Conservation (phyloP, 2,329 filamentous ascomycete genomes). For the Fusarium hainanense region DNA sequence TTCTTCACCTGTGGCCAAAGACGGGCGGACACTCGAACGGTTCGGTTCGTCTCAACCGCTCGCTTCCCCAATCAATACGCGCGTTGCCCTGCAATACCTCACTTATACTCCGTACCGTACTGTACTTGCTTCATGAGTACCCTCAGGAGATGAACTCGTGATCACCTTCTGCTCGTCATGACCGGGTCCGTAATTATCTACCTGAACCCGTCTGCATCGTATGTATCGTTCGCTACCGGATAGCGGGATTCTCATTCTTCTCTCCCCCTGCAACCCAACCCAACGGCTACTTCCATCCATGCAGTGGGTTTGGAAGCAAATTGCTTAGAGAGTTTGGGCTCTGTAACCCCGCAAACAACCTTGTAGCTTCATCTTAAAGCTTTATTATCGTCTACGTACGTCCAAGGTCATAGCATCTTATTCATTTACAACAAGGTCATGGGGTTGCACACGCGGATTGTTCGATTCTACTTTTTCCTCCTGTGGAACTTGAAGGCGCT, state of each 20-base stretch:
- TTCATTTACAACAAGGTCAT: conserved; percentile 20
- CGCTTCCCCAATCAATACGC: conserved; percentile 19
- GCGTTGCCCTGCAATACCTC: conserved; percentile 6
- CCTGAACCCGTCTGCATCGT: background rate
- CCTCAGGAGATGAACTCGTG: conserved; percentile 26
- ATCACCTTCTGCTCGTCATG: conserved; percentile 21
- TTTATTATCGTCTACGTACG: conserved; percentile 4
- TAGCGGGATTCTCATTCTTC: conserved; percentile 9
- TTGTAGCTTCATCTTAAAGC: conserved; percentile 27
- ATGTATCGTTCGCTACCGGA: conserved; percentile 30
- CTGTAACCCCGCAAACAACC: conserved; percentile 35
- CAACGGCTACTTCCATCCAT: conserved; percentile 1
- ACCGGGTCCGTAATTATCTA: background rate
- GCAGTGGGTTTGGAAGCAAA: conserved; percentile 32
- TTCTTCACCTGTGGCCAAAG: background rate
- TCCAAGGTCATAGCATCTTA: conserved; percentile 19
- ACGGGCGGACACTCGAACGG: background rate
- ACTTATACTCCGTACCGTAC: conserved; percentile 1
- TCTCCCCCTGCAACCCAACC: conserved; percentile 25
- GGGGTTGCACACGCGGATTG: conserved; percentile 4
- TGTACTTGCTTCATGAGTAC: conserved; percentile 4
- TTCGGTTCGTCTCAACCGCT: conserved; percentile 17
- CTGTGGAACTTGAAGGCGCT: conserved; percentile 9
- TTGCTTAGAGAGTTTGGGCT: conserved; percentile 28
- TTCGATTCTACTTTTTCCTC: background rate